Percentiles rank a stretch among this genome's conserved stretches.
phyloP scores from a whole-genome alignment of 176 grass and related monocot species.

The Lolium multiflorum region DNA sequence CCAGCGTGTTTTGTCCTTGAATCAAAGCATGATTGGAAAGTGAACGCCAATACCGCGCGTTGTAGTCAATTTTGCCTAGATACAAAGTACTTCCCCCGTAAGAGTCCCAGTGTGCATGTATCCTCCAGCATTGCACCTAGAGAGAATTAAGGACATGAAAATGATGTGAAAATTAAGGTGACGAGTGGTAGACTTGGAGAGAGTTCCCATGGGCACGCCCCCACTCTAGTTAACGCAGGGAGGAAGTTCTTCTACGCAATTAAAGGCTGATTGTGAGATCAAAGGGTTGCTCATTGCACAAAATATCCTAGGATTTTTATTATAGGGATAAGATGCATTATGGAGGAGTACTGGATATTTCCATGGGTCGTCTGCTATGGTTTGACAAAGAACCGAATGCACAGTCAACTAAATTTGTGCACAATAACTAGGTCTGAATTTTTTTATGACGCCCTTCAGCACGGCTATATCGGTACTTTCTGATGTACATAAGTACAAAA shows the following conservation, averaged over 20 bases:
- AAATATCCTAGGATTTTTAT: conserved; percentile 26
- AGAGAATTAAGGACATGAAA: conserved; percentile 21
- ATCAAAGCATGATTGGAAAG: not conserved
- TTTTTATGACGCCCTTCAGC: conserved; percentile 1
- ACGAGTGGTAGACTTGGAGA: conserved; percentile 5
- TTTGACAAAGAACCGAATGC: conserved; percentile 23
- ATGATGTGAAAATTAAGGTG: conserved; percentile 21
- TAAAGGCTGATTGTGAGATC: conserved; percentile 39
- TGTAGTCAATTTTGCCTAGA: not conserved
- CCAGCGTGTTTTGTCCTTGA: not conserved
- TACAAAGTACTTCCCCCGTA: conserved; percentile 3
- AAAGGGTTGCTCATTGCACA: conserved; percentile 7
- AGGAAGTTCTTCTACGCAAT: conserved; percentile 26
- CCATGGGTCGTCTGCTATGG: not conserved
- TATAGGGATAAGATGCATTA: not conserved
- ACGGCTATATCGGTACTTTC: not conserved
- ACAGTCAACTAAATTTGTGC: not conserved
- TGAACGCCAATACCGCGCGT: not conserved
- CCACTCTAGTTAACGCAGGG: conserved; percentile 20
- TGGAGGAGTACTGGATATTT: not conserved
- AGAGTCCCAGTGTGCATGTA: conserved; percentile 23
- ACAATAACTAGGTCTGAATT: conserved; percentile 11
- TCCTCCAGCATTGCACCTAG: not conserved
- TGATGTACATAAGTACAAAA: not conserved
- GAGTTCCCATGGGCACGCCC: conserved; percentile 24